These are phyloP conservation scores for Cadophora malorum DNA, from an alignment of 2,329 filamentous ascomycete genomes.

Conservation along the genomic window DNA sequence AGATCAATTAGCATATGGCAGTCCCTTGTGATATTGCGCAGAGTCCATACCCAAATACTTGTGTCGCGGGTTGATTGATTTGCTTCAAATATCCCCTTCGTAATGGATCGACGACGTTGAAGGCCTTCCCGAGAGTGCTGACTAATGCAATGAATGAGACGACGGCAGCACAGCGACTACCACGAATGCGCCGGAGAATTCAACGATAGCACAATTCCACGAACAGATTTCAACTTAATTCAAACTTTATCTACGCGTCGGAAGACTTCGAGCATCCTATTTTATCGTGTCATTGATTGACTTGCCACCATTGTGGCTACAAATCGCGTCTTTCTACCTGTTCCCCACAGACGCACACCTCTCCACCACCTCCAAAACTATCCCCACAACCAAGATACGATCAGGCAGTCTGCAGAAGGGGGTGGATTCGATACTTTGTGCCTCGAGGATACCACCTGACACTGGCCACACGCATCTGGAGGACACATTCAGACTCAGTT, in stretches of 20 bases:
- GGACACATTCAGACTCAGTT: not conserved
- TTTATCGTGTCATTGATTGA: constrained; percentile 36
- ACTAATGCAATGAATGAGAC: not conserved
- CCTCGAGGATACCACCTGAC: not conserved
- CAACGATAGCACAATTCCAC: constrained; percentile 40
- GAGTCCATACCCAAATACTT: constrained; percentile 32
- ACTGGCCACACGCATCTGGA: not conserved
- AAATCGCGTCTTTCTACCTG: constrained; percentile 39
- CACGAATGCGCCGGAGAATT: constrained; percentile 24
- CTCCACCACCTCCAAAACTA: constrained; percentile 24
- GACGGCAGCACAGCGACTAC: constrained; percentile 32
- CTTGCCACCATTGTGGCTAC: constrained; percentile 31
- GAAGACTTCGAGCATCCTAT: constrained; percentile 35
- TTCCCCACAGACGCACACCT: constrained; percentile 25
- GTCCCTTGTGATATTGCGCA: not conserved
- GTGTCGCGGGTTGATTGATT: constrained; percentile 35
- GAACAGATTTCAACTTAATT: constrained; percentile 36
- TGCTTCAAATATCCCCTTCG: constrained; percentile 1
- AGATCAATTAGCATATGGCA: constrained; percentile 26
- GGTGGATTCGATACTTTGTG: constrained; percentile 5
- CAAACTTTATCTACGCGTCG: constrained; percentile 45
- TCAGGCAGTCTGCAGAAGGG: not conserved
- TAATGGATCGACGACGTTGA: constrained; percentile 35
- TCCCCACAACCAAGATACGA: constrained; percentile 12
- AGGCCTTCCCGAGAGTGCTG: constrained; percentile 2